Percentiles rank a stretch among this genome's conserved stretches.
Conservation (phyloP, 2,329 filamentous ascomycete species). For the Cryphonectria japonica region DNA sequence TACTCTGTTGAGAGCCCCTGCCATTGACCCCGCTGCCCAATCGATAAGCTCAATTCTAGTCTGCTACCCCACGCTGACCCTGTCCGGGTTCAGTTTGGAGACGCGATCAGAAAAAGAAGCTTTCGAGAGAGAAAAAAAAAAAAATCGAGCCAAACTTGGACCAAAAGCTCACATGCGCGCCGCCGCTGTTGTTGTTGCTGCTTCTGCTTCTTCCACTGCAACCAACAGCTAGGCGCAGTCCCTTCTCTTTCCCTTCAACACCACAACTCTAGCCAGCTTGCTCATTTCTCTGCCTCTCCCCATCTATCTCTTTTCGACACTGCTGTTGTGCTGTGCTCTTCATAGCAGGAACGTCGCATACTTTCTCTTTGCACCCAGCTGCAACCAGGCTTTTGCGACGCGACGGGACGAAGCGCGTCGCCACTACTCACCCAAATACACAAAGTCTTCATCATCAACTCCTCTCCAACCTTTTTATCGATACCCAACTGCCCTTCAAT, state of each 20-base stretch:
- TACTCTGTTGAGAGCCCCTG: constrained; percentile 18
- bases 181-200: background rate
- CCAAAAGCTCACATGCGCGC: background rate
- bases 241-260: background rate
- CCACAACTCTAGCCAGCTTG: background rate
- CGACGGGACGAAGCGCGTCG: background rate
- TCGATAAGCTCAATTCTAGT: constrained; percentile 28
- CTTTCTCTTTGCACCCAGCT: background rate
- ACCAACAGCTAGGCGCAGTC: background rate
- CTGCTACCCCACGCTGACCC: constrained; percentile 27
- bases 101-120: constrained; percentile 29
- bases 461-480: background rate
- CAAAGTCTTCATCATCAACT: background rate
- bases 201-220: constrained; percentile 1
- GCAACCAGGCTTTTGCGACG: constrained; percentile 1
- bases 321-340: background rate
- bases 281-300: background rate
- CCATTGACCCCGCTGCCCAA: constrained; percentile 28
- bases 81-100: constrained; percentile 20
- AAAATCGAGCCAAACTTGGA: constrained; percentile 23
- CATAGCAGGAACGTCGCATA: background rate
- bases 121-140: constrained; percentile 27
- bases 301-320: background rate
- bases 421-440: background rate
- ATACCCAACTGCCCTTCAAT: background rate